Evolutionary conservation across 495 filamentous ascomycete species (phyloP), one percentile per base, ranked within the genome.

Genomic region (Immersiella caudata): DNA sequence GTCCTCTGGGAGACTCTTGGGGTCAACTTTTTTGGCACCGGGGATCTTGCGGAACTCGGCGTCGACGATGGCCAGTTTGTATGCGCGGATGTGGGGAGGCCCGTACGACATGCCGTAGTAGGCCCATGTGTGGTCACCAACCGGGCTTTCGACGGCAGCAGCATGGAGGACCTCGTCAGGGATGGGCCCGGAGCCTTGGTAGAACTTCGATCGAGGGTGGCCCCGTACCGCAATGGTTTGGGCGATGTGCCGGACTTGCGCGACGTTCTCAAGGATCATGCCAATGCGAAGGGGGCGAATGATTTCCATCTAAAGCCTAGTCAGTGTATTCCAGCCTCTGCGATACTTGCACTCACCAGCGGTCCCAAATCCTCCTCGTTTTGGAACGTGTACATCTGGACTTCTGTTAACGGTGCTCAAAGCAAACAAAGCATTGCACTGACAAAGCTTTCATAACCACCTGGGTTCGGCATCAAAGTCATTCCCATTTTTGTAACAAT

Each of bases 401-500:
- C 70, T 20, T 73, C 20, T 51, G n/a, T 58, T 18, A 55, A 33
- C 4, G 9, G 18, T 14, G 4, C 20, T 12, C 1, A 29, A 27
- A 3, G 9, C 2, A 55, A 25, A 14, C 8, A 55, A 50, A 18
- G 16, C n/a, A 50, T 22, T 8, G 21, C 8, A 35, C 77, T 75
- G 59, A 78, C 77, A 57, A 78, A 84, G 21, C 79, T 75, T 67
- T 86, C 83, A 69, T 85, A 79, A 54, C 86, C 83, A 0, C 74
- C 79, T 0, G 78, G 78, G 21, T 83, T 82, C 2, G 84, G 85
- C 84, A 87, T 85, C 21, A 81, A 67, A 46, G 79, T 74, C 59
- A 89, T 78, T 9, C 86, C 85, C 81, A 89, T 84, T 74, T 88
- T 87, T 0, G 79, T 82, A 1, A 88, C 84, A 57, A 89, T 87